Evolutionary conservation across 2,329 filamentous ascomycete species (phyloP).

Genomic region (Thermochaetoides dissita): DNA sequence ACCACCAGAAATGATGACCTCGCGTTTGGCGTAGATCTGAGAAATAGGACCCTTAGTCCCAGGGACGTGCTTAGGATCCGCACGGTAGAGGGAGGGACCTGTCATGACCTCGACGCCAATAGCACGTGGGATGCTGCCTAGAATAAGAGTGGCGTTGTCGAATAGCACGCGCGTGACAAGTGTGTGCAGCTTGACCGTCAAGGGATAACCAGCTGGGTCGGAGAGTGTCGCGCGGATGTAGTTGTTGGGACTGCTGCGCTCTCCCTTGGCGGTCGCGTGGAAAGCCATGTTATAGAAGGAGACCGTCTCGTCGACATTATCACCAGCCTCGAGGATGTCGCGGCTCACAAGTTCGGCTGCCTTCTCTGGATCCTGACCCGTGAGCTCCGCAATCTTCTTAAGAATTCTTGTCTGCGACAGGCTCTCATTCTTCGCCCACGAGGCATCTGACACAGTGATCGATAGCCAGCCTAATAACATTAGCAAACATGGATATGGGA

Average conservation of each 20-base stretch:
- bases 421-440: slow-evolving; percentile 14
- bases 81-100: slow-evolving; percentile 26
- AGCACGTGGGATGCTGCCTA: slow-evolving; percentile 17
- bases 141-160: slow-evolving; percentile 17
- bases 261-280: slow-evolving; percentile 15
- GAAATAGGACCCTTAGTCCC: slow-evolving; percentile 13
- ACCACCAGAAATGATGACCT: slow-evolving; percentile 36
- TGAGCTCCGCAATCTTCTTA: slow-evolving; percentile 13
- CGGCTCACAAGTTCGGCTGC: slow-evolving; percentile 17
- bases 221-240: slow-evolving; percentile 19
- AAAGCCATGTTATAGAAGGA: slow-evolving; percentile 20
- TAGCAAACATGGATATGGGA: background rate
- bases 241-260: slow-evolving; percentile 31
- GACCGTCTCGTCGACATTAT: slow-evolving; percentile 16
- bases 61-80: slow-evolving; percentile 25
- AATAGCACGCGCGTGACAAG: slow-evolving; percentile 26
- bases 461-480: slow-evolving; percentile 12
- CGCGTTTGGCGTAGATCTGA: slow-evolving; percentile 22
- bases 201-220: slow-evolving; percentile 28
- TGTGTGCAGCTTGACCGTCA: slow-evolving; percentile 25
- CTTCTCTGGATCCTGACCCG: slow-evolving; percentile 19
- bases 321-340: slow-evolving; percentile 16
- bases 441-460: slow-evolving; percentile 10
- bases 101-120: slow-evolving; percentile 29
- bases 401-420: slow-evolving; percentile 12